Base-by-base conservation (phyloP, 1,284 basidiomycete species). In the Pseudozyma thailandica region DNA sequence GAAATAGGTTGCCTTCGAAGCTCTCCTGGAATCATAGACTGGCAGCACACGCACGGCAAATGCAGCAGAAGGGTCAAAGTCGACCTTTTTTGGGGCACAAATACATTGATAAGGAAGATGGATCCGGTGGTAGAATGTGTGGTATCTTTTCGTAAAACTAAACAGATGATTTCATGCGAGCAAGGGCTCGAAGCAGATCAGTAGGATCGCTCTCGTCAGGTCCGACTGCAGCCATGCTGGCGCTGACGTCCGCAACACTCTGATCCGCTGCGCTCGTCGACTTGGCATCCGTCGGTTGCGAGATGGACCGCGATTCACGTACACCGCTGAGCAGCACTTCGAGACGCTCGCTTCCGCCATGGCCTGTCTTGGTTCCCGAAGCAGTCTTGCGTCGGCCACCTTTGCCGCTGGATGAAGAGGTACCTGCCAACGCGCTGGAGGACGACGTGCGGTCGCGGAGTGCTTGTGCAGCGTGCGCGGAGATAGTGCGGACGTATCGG, bases 131-230 rank as follows among this genome's bases (percentile, higher is more conserved):
- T 16, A 26, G 8, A 43, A 43, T 5, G 26, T 16, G 27, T 26
- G 43, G 27, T 45, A 45, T 45, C 26, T 31, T 18, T 3, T 37
- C 2, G 13, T 7, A 48, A 3, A 35, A 38, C 37, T 21, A 13
- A 26, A 23, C 6, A n/a, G 21, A 21, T 21, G 38, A 16, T 10
- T 61, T 47, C 68, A 61, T 61, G 28, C 61, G 53, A 23, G 72
- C 72, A 6, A 75, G 33, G 1, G 69, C 72, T 23, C 63, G 48
- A 13, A 75, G 43, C 10, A 75, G 38, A 26, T 75, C 72, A 16
- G 65, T 66, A 2, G 72, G 60, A 33, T 73, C 72, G 48, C 69
- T 75, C 60, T 75, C 69, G 26, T 75, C 72, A 28, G 72, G 61
- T 26, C 71, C 62, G 18, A 71, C 60, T 3, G 33, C 38, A 8